Percentiles rank a stretch among this genome's conserved stretches.
Conservation (phyloP, 2,329 filamentous ascomycete species). For the Simplicillium sp. region DNA sequence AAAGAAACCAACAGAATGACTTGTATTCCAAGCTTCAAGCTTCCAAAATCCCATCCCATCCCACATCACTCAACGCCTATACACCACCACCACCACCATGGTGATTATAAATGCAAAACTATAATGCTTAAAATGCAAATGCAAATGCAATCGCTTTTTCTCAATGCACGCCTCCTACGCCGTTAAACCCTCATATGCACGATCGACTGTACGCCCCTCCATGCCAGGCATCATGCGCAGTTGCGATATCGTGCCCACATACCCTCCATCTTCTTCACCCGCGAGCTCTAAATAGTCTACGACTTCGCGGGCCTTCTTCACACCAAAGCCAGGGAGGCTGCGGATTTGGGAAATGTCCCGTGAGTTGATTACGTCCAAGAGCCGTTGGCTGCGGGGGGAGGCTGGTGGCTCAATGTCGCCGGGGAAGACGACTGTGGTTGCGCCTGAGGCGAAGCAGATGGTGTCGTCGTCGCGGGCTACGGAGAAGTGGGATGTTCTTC, state of each 20-base stretch:
- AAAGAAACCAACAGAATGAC: not conserved
- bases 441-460: too few relatives aligned
- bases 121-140: not conserved
- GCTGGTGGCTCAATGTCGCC: constrained; percentile 30
- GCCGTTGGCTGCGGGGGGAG: constrained; percentile 48
- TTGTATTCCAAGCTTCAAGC: not conserved
- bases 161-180: constrained; percentile 1
- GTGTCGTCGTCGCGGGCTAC: not conserved
- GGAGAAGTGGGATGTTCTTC: constrained; percentile 8
- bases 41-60: not conserved
- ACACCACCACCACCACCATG: not conserved
- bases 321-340: constrained; percentile 59
- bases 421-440: constrained; percentile 10
- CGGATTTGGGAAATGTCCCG: constrained; percentile 57
- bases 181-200: constrained; percentile 37
- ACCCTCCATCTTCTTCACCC: constrained; percentile 26
- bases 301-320: constrained; percentile 58
- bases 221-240: constrained; percentile 46
- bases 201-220: constrained; percentile 45
- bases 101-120: not conserved
- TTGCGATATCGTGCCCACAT: constrained; percentile 39
- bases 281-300: constrained; percentile 44
- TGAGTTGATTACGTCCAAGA: constrained; percentile 66
- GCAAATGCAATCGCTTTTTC: constrained; percentile 3
- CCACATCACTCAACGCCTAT: not conserved